These are phyloP conservation scores for Metarhizium rileyi DNA, from an alignment of 2,329 filamentous ascomycete genomes.

Conservation along the genomic window DNA sequence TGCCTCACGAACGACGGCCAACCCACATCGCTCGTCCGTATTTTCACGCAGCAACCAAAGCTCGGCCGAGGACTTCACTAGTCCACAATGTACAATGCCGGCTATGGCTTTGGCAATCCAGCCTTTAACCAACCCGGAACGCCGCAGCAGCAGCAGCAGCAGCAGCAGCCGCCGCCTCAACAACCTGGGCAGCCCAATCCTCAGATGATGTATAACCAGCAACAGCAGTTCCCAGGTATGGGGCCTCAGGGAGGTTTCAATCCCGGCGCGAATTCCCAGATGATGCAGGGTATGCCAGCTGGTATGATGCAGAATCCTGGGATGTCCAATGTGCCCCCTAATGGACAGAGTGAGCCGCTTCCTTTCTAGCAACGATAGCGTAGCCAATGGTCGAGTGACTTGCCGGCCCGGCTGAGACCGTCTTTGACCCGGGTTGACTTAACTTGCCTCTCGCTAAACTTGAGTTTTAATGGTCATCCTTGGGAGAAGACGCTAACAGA, in stretches of 20 bases:
- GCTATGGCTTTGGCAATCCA: constrained; percentile 44
- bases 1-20: background rate
- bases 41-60: background rate
- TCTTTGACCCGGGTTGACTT: too few species aligned
- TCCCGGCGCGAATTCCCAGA: constrained; percentile 40
- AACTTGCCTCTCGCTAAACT: background rate
- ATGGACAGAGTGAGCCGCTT: constrained; percentile 47
- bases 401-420: background rate
- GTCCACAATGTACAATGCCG: constrained; percentile 41
- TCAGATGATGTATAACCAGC: constrained; percentile 50
- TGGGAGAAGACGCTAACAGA: constrained; percentile 9
- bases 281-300: constrained; percentile 45
- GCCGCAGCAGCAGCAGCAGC: constrained; percentile 35
- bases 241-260: constrained; percentile 39
- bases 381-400: background rate
- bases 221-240: constrained; percentile 47
- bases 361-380: background rate
- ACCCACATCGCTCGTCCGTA: background rate
- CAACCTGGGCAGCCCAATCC: constrained; percentile 32
- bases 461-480: background rate
- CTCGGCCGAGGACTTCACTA: background rate
- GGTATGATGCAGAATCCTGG: constrained; percentile 55
- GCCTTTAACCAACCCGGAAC: constrained; percentile 31
- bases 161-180: constrained; percentile 38
- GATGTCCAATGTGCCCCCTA: constrained; percentile 49